Base-by-base conservation (phyloP, 225 moss, liverwort and hornwort genomes). In the Pleurozium schreberi region DNA sequence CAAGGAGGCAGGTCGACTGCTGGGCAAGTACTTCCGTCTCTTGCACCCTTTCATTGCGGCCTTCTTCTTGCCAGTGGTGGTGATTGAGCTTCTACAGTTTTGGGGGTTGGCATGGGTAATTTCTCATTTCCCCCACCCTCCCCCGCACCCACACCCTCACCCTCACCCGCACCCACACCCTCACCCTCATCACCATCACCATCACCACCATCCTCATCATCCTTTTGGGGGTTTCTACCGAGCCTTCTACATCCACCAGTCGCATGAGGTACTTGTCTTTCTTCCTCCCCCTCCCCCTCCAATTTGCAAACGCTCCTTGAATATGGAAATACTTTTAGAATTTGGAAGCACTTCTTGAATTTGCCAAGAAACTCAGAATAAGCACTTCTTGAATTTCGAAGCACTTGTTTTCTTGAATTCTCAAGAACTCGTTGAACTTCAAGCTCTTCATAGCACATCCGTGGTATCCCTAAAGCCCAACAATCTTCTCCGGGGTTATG, bases 1-100 rank as follows among this genome's bases (percentile, higher is more conserved):
- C 83, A 94, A 92, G 91, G 93, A 94, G 88, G 90, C 79, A 26
- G 90, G 91, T 57, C 87, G 93, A 84, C 85, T 94, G 52, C 40
- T 94, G 82, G 1, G 43, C 91, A 91, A 90, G 74, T 91, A 94
- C 82, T 53, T 92, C 73, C 64, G 81, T 36, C 47, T 92, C 13
- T 63, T 94, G 82, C 60, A 81, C 16, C 90, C 92, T 58, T 94
- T 94, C 88, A 82, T 94, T 12, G 66, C 88, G 43, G 90, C 93
- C 82, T 94, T 94, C n/a, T 15, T 91, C 28, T 38, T 94, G 78
- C 93, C 93, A 1, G 90, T 90, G 20, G 91, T 62, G 47, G 36
- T 90, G 75, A 78, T 92, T 81, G 66, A 91, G 74, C 58, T 92
- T 69, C 84, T 93, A 14, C 18, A 90, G 77, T 8, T 91, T 87